A percentile compares a stretch with the other conserved stretches of the same genome.
These are phyloP conservation scores for Capronia epimyces DNA, from an alignment of 2,329 filamentous ascomycete genomes.

Conservation along the genomic window DNA sequence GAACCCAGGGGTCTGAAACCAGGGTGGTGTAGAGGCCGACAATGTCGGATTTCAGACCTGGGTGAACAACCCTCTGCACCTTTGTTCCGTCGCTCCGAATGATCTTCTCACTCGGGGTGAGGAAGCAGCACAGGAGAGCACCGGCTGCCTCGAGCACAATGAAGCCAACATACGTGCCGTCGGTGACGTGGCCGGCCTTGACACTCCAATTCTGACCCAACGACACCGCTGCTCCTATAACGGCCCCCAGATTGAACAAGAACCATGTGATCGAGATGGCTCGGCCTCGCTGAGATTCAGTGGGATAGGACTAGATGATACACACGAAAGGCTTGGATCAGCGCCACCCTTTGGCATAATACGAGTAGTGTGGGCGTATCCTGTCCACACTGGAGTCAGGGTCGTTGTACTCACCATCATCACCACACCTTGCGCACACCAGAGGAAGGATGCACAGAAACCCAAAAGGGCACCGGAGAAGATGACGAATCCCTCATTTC, in stretches of 20 bases:
- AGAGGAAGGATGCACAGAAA: constrained; percentile 46
- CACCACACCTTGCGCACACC: constrained; percentile 48
- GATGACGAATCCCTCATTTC: constrained; percentile 45
- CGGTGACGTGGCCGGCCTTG: constrained; percentile 29
- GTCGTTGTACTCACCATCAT: constrained; percentile 65
- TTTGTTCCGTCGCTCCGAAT: constrained; percentile 64
- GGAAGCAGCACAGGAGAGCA: constrained; percentile 56
- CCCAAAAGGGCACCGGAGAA: constrained; percentile 47
- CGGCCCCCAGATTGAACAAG: constrained; percentile 87
- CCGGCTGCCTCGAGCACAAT: constrained; percentile 64
- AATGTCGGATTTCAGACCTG: constrained; percentile 67
- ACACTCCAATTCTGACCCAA: constrained; percentile 41
- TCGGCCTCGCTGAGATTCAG: constrained; percentile 73
- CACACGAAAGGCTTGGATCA: not conserved
- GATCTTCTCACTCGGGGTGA: constrained; percentile 62
- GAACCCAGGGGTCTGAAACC: constrained; percentile 57
- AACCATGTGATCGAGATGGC: constrained; percentile 93
- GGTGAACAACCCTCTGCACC: constrained; percentile 73
- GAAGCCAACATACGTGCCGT: constrained; percentile 70
- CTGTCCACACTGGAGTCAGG: no score
- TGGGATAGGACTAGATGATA: constrained; percentile 55
- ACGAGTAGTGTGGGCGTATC: no score
- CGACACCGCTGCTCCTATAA: constrained; percentile 68
- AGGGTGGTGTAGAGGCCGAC: constrained; percentile 65
- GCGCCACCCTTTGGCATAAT: not conserved